Evolutionary conservation across 2,329 filamentous ascomycete species (phyloP), one percentile per base, ranked within the genome.

Genomic region (Colletotrichum orbiculare): DNA sequence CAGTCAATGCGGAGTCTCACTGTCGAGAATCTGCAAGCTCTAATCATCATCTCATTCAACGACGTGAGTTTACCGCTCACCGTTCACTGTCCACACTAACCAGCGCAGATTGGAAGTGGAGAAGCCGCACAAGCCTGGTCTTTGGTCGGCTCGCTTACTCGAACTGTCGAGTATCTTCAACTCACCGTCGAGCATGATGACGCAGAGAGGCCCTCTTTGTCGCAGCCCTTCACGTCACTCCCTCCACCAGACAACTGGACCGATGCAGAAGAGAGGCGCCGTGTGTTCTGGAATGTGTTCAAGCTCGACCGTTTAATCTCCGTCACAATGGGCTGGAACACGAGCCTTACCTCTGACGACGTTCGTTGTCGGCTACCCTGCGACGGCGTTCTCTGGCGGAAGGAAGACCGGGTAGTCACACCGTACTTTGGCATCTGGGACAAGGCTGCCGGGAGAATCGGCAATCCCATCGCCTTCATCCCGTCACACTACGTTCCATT

Each of bases 381-480:
- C 49, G 78, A 81, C 52, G 78, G 79, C 1, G 73, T 71, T 4
- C 68, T 74, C 17, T 81, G 79, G 79, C 69, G 73, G 12, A 76
- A 75, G 13, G 73, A 76, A 41, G 71, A 78, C 41, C 67, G 74
- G 1, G 76, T 79, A 0, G 68, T 64, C 2, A 79, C 79, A 0
- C 78, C 79, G 0, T 81, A 75, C 55, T 79, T 80, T 15, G 76
- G 77, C 12, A 80, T 81, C 37, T 78, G 76, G 73, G 78, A 81
- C 54, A 73, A 74, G 39, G 74, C 75, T 1, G 71, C 73, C 0
- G 75, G 69, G 0, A 71, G 70, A 2, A 75, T 78, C 6, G 77
- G 75, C 1, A 76, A 75, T 8, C 71, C 72, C 0, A 73, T 78
- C 6, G 68, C 74, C 1, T 77, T 76, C 38, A 67, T 77, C 69